These are phyloP conservation scores for Aspergillus pseudonomiae DNA, from an alignment of 2,329 filamentous ascomycete genomes.

Conservation along the genomic window DNA sequence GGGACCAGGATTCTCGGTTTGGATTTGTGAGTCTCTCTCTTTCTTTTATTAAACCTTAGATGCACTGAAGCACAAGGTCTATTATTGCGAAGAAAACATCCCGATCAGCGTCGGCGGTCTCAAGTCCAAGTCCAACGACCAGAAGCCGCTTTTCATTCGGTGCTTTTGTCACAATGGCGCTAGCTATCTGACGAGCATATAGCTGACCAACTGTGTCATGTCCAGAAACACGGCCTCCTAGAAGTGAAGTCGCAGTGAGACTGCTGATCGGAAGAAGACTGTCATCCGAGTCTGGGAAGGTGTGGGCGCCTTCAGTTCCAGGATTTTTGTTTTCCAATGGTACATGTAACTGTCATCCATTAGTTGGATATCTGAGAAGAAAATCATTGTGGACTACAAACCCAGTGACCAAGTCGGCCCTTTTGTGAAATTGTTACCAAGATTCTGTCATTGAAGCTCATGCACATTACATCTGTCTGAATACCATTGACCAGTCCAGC, in stretches of 20 bases:
- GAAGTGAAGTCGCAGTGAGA: conserved; percentile 81
- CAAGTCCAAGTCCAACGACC: conserved; percentile 61
- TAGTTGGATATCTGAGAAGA: conserved; percentile 12
- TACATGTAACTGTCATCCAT: conserved; percentile 32
- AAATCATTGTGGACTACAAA: conserved; percentile 47
- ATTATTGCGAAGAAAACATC: conserved; percentile 48
- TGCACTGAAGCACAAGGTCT: conserved; percentile 47
- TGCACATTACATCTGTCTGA: conserved; percentile 70
- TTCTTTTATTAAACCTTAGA: conserved; percentile 28
- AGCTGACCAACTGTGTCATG: conserved; percentile 85
- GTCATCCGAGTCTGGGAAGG: conserved; percentile 48
- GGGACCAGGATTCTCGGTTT: conserved; percentile 11
- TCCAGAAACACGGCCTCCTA: conserved; percentile 79
- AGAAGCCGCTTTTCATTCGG: conserved; percentile 64
- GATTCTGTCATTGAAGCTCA: conserved; percentile 87
- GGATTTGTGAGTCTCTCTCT: conserved; percentile 15
- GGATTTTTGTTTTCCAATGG: conserved; percentile 39
- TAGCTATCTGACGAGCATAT: conserved; percentile 86
- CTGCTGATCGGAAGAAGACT: conserved; percentile 74
- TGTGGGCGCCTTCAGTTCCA: conserved; percentile 42
- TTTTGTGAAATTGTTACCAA: conserved; percentile 85
- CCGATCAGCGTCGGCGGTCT: conserved; percentile 46
- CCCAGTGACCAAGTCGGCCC: conserved; percentile 89
- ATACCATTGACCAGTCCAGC: conserved; percentile 67
- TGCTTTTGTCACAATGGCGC: conserved; percentile 71